Percentiles rank a stretch among this genome's conserved stretches.
Conservation (phyloP, 345 rosid species). For the Luvunga scandens region DNA sequence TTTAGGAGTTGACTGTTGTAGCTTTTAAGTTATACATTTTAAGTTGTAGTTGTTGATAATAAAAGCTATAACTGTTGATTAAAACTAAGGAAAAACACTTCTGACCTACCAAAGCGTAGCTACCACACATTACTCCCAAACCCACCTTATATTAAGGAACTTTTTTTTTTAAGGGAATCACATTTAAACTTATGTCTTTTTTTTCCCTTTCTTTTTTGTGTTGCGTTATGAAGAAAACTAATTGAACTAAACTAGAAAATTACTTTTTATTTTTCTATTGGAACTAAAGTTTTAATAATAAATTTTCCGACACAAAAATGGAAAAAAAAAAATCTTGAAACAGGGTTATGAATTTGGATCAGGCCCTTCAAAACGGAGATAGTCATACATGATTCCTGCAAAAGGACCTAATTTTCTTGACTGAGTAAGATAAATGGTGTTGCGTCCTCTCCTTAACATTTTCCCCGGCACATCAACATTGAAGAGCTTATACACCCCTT, state of each 20-base stretch:
- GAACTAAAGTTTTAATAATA: not conserved
- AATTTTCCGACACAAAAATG: not conserved
- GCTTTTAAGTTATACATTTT: no score
- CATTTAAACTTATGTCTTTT: no score
- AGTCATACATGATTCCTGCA: constrained; percentile 81
- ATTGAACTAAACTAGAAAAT: not conserved
- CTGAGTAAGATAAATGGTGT: constrained; percentile 69
- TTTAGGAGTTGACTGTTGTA: no score
- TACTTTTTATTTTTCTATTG: not conserved
- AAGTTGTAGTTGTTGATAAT: no score
- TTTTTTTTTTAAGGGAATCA: no score
- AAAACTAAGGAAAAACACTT: no score
- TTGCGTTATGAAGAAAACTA: not conserved
- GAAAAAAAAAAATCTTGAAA: not conserved
- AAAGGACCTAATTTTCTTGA: constrained; percentile 48
- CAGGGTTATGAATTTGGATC: not conserved
- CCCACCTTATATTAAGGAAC: no score
- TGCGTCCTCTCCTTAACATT: constrained; percentile 55
- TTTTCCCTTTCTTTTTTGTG: no score
- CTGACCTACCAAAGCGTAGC: no score
- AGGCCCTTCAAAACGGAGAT: constrained; percentile 80
- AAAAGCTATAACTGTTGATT: no score
- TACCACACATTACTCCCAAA: no score
- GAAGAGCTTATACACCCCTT: constrained; percentile 71
- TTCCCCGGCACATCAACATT: constrained; percentile 49